Conservation (phyloP, 2,329 filamentous ascomycete species). For the Helotiales sp. region DNA sequence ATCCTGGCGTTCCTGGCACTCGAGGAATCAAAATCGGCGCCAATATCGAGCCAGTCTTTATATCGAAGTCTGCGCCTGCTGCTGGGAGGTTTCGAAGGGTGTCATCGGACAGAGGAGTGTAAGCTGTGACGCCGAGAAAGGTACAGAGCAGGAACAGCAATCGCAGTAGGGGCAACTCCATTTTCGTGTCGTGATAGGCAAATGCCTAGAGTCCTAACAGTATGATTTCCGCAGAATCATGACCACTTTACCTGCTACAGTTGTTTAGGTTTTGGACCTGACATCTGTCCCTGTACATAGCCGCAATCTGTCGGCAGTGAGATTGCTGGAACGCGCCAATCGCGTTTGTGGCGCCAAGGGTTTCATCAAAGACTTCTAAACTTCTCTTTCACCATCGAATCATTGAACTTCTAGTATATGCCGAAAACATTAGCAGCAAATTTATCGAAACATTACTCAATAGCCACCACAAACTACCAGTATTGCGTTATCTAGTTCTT, state of each 20-base stretch:
- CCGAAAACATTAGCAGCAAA: too few relatives aligned
- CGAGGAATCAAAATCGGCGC: slow-evolving; percentile 86
- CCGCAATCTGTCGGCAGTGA: neutral
- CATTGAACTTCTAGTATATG: too few relatives aligned
- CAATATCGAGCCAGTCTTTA: slow-evolving; percentile 74
- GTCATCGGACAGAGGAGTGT: slow-evolving; percentile 68
- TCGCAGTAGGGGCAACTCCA: slow-evolving; percentile 27
- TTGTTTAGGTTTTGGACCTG: neutral
- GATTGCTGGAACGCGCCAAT: slow-evolving; percentile 5
- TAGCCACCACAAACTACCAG: too few relatives aligned
- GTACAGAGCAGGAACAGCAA: slow-evolving; percentile 27
- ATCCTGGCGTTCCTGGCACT: slow-evolving; percentile 85
- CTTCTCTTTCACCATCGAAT: too few relatives aligned
- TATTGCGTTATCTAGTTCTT: too few relatives aligned
- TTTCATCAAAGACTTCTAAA: too few relatives aligned
- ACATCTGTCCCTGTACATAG: neutral
- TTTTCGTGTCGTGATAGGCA: slow-evolving; percentile 29
- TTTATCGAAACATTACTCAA: too few relatives aligned
- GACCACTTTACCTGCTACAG: slow-evolving; percentile 14
- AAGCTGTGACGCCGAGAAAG: slow-evolving; percentile 33
- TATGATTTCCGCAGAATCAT: slow-evolving; percentile 34
- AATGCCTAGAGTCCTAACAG: slow-evolving; percentile 30
- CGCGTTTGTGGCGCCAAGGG: slow-evolving; percentile 7
- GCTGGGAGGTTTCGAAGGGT: slow-evolving; percentile 74
- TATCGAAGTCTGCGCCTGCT: slow-evolving; percentile 78